Conservation (phyloP, 495 filamentous ascomycete species). For the Neurospora terricola region DNA sequence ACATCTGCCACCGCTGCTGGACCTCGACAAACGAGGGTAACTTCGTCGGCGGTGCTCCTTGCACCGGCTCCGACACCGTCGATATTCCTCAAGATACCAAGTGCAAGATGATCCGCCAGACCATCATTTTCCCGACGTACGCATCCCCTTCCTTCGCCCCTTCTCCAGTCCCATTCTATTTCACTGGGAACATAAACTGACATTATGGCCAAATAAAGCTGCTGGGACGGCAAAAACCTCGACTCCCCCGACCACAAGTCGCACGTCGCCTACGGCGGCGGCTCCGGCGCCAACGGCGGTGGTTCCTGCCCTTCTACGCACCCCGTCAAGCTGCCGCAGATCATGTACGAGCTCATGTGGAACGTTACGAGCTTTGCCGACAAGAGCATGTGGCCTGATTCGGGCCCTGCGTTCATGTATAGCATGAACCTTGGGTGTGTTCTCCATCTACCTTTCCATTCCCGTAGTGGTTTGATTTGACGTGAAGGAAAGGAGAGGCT, state of each 20-base stretch:
- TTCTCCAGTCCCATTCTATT: not conserved
- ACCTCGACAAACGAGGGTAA: constrained; percentile 34
- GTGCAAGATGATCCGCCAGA: constrained; percentile 49
- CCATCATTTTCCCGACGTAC: constrained; percentile 50
- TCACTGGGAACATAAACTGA: not conserved
- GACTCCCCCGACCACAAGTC: constrained; percentile 54
- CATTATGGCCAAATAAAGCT: constrained; percentile 18
- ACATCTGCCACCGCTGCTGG: constrained; percentile 51
- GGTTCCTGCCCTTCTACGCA: constrained; percentile 51
- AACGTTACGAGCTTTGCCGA: constrained; percentile 46
- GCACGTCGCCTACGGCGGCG: constrained; percentile 53
- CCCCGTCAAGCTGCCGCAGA: constrained; percentile 52
- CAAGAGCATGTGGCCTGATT: constrained; percentile 43
- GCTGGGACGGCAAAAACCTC: constrained; percentile 46
- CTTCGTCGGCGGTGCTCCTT: constrained; percentile 38
- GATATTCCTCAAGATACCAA: constrained; percentile 41
- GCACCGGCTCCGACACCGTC: constrained; percentile 41
- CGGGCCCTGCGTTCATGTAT: constrained; percentile 45
- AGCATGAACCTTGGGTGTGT: constrained; percentile 42
- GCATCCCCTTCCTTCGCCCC: not conserved
- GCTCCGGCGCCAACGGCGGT: constrained; percentile 38
- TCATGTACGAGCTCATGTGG: constrained; percentile 66
- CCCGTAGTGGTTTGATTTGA: no score
- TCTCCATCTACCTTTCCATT: constrained; percentile 7
- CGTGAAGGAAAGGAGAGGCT: not conserved